Evolutionary conservation across 75 land plant genomes (phyloP).

Genomic region (Pinus taeda): DNA sequence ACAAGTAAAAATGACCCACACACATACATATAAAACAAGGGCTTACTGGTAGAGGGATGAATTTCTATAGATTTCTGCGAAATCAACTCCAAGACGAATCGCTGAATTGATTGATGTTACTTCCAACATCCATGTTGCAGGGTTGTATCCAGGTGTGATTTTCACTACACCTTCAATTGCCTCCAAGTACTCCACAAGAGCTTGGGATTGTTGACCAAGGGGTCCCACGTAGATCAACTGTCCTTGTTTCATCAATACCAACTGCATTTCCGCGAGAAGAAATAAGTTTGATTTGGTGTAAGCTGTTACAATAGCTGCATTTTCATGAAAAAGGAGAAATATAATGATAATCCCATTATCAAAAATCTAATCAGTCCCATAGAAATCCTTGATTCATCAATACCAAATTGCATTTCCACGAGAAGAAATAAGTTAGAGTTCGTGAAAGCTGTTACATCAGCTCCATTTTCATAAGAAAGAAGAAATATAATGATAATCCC

Average conservation of each 20-base stretch:
- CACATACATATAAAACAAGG: neutral
- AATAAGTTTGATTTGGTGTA: too few relatives aligned
- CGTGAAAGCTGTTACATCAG: too few relatives aligned
- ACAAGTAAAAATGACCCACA: too few relatives aligned
- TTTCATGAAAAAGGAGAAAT: too few relatives aligned
- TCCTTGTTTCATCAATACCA: conserved; percentile 43
- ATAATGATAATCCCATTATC: too few relatives aligned
- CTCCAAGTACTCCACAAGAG: conserved; percentile 47
- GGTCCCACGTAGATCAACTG: conserved; percentile 45
- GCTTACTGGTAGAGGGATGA: conserved; percentile 23
- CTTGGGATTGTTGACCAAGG: conserved; percentile 36
- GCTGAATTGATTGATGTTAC: conserved; percentile 22
- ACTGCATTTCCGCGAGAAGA: conserved; percentile 9
- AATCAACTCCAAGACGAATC: conserved; percentile 19
- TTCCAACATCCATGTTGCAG: conserved; percentile 64
- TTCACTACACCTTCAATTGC: conserved; percentile 24
- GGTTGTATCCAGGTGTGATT: conserved; percentile 43
- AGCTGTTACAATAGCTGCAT: too few relatives aligned
- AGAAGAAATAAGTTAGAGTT: too few relatives aligned
- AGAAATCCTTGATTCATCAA: too few relatives aligned
- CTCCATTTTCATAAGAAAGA: too few relatives aligned
- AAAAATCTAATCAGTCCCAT: too few relatives aligned
- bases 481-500: too few relatives aligned
- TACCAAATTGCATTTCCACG: too few relatives aligned
- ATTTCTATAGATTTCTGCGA: conserved; percentile 26